Percentiles rank a stretch among this genome's conserved stretches.
These are phyloP conservation scores for Oleoguttula mirabilis DNA, from an alignment of 495 filamentous ascomycete genomes.

Conservation along the genomic window DNA sequence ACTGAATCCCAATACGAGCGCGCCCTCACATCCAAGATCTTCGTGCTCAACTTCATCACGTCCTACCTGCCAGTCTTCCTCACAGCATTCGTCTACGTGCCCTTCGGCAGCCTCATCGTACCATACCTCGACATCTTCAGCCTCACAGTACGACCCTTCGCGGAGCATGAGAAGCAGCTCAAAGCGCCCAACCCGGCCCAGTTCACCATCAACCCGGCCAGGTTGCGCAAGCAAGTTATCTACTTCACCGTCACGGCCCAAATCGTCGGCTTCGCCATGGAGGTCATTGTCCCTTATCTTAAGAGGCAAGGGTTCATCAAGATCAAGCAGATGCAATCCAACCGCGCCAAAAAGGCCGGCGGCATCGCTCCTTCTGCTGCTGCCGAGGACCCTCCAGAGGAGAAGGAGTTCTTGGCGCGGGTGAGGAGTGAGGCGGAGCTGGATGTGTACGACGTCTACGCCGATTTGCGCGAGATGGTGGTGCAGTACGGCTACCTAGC, in stretches of 20 bases:
- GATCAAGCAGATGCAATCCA: constrained; percentile 57
- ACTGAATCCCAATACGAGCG: constrained; percentile 67
- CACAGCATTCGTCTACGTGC: constrained; percentile 93
- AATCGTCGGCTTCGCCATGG: constrained; percentile 74
- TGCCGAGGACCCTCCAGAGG: constrained; percentile 53
- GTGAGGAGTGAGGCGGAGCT: constrained; percentile 83
- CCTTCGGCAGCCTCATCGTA: constrained; percentile 76
- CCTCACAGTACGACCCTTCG: constrained; percentile 62
- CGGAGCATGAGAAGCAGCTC: constrained; percentile 57
- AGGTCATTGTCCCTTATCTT: constrained; percentile 72
- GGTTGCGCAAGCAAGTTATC: constrained; percentile 83
- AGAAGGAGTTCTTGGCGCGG: constrained; percentile 62
- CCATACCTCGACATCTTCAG: constrained; percentile 84
- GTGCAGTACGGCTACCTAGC: constrained; percentile 86
- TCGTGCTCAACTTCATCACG: constrained; percentile 93
- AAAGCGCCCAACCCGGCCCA: constrained; percentile 37
- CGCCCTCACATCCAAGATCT: constrained; percentile 78
- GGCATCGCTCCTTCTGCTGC: constrained; percentile 25
- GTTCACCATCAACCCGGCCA: constrained; percentile 74
- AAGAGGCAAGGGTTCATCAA: constrained; percentile 64
- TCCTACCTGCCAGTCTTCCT: constrained; percentile 87
- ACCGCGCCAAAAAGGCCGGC: constrained; percentile 39
- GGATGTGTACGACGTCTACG: constrained; percentile 72
- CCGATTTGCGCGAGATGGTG: constrained; percentile 88
- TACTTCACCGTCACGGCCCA: constrained; percentile 97